Percentiles rank a stretch among this genome's conserved stretches.
Conservation (phyloP, 352 stramenopile species). For the Poterioochromonas sp. region DNA sequence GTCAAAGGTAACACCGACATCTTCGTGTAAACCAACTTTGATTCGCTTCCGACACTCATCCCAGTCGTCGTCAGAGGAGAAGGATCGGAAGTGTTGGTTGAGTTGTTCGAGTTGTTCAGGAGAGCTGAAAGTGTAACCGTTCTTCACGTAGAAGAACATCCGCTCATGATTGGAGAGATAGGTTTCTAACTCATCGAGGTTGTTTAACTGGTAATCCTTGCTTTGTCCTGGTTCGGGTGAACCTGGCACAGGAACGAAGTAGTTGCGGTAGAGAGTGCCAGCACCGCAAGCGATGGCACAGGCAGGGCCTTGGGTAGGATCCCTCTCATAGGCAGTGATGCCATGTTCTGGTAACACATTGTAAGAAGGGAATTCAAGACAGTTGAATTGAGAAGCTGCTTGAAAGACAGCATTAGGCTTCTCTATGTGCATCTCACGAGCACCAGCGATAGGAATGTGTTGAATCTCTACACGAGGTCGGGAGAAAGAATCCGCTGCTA, state of each 20-base stretch:
- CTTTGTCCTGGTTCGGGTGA: neutral
- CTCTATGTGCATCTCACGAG: neutral
- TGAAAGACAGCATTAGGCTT: slow-evolving; percentile 32
- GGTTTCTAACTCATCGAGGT: slow-evolving; percentile 34
- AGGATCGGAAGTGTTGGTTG: neutral
- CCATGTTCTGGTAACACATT: slow-evolving; percentile 34
- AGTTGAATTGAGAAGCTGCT: slow-evolving; percentile 42
- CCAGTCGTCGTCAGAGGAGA: neutral
- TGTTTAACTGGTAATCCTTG: slow-evolving; percentile 40
- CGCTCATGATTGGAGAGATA: slow-evolving; percentile 27
- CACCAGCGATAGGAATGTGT: neutral
- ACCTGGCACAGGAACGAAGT: slow-evolving; percentile 32
- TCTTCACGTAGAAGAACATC: slow-evolving; percentile 37
- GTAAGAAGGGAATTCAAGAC: slow-evolving; percentile 36
- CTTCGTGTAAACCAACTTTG: neutral
- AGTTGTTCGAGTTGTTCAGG: neutral
- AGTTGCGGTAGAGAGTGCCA: slow-evolving; percentile 38
- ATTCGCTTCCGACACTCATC: neutral
- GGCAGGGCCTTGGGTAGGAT: slow-evolving; percentile 39
- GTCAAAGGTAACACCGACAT: neutral
- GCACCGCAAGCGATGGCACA: slow-evolving; percentile 37
- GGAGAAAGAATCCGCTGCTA: neutral
- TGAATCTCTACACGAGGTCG: neutral
- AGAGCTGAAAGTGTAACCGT: slow-evolving; percentile 36
- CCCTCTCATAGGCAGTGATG: slow-evolving; percentile 29